Evolutionary conservation across 176 grass and related monocot species (phyloP).

Genomic region (Phoenix roebelenii): DNA sequence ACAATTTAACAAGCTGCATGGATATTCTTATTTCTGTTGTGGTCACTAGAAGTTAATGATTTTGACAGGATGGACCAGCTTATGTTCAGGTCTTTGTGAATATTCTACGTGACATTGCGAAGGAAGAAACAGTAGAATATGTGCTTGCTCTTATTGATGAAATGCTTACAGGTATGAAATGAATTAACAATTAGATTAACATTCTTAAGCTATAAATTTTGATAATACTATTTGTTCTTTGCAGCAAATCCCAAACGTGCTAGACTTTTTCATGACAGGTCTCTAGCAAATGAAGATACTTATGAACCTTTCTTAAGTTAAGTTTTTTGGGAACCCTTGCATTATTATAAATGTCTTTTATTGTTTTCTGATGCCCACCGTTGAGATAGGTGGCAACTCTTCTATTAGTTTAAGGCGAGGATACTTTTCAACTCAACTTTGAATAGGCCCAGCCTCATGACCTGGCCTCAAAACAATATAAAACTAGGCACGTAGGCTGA

Average conservation of each 20-base stretch:
- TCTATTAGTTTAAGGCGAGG: no score
- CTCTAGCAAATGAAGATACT: constrained; percentile 72
- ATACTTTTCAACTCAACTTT: no score
- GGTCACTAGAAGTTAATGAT: not conserved
- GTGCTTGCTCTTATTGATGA: constrained; percentile 96
- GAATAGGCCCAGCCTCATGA: no score
- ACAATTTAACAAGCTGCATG: no score
- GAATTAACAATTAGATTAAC: constrained; percentile 1
- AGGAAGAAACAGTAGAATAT: constrained; percentile 97
- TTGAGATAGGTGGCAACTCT: no score
- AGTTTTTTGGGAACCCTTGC: constrained; percentile 28
- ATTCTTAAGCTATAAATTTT: constrained; percentile 20
- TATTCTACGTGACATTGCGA: constrained; percentile 60
- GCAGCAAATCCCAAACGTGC: constrained; percentile 72
- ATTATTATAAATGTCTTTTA: not conserved
- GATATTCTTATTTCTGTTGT: no score
- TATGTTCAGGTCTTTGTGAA: constrained; percentile 76
- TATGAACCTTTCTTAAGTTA: constrained; percentile 85
- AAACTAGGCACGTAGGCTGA: no score
- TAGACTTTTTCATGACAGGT: constrained; percentile 72
- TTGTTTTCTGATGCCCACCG: no score
- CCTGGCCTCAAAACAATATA: no score
- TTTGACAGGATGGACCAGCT: constrained; percentile 66
- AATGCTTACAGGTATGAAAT: constrained; percentile 63
- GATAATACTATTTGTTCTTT: constrained; percentile 22